Evolutionary conservation across 345 rosid species (phyloP), one percentile per base, ranked within the genome.

Genomic region (Schrenkiella parvula): DNA sequence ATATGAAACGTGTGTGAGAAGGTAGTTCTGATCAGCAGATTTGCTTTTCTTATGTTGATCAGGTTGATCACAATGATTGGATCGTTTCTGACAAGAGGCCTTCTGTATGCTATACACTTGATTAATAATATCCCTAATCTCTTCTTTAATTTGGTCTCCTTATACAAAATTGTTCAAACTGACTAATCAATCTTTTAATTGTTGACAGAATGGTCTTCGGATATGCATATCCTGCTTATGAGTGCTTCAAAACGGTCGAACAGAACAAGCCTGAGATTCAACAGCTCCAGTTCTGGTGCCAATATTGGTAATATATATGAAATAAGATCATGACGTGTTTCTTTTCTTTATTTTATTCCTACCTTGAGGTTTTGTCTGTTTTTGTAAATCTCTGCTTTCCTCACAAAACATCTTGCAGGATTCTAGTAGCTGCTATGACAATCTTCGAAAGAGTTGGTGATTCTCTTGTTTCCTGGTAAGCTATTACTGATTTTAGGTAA

Each of bases 141-240:
- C 37, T 35, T 37, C 5, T 44, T 41, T 17, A 58, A 0, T 44
- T 37, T 68, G 3, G 15, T 9, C 15, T 38, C 5, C 1, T 12
- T 54, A 44, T n/a, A 8, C 23, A 23, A 1, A 8, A 2, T 28
- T 54, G 4, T 32, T 28, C 15, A 31, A 14, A 8, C 5, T 2
- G 41, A 51, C 1, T 48, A 4, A 13, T 28, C 39, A 48, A 23
- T 64, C 8, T 61, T 60, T 37, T 6, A 2, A 22, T 43, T 28
- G 14, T 32, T 72, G 32, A 32, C 82, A 89, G 96, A 23, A 80
- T 85, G 89, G 63, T 76, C 50, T 80, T 89, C 43, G 96, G 95
- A 8, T 89, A 93, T 53, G 91, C 86, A 13, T 91, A 89, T 67
- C 97, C 95, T 0, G 97, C 95, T 19, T 89, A 85, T 31, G 82